Base-by-base conservation (phyloP, 352 stramenopile genomes). In the Peronospora belbahrii region DNA sequence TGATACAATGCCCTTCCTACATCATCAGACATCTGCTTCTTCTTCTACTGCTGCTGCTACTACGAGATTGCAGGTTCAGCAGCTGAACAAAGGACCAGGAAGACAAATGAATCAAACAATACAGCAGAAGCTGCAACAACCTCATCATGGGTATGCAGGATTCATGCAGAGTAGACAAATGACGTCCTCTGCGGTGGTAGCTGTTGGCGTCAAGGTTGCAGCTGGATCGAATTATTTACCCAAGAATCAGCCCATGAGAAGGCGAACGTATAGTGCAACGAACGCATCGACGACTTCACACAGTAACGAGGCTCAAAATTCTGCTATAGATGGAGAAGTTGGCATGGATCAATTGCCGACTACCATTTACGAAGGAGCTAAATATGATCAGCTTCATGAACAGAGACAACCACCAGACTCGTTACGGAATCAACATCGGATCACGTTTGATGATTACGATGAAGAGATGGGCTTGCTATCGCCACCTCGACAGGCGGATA, bases 171-270 rank as follows among this genome's bases (percentile, higher is more conserved):
- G 48, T 20, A 51, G 59, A 44, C 62, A 72, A 35, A 51, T 38
- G 33, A 22, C 52, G 32, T 48, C 52, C 25, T 52, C 50, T 22
- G 42, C 40, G 42, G 56, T 53, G 1, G 42, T 38, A 13, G 49
- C 51, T 6, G 58, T 46, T 19, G 43, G 33, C 6, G 43, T 41
- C 2, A 43, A 59, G 18, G 46, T 49, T 28, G 36, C 49, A 17
- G 38, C 52, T 4, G 52, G 46, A 18, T 48, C 63, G 5, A 54
- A 55, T 11, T 84, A 75, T 55, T 61, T 83, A 38, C 67, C 73
- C 45, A 66, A 68, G 43, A 83, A 88, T 52, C 80, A 89, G 40
- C 80, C 80, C 6, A 91, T 91, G 80, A 62, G 80, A 14, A 61
- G 80, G 25, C 56, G 80, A 23, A 78, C 80, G 1, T 77, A 91